These are phyloP conservation scores for Quercus tomentella DNA, from an alignment of 331 rosid genomes.

Conservation along the genomic window DNA sequence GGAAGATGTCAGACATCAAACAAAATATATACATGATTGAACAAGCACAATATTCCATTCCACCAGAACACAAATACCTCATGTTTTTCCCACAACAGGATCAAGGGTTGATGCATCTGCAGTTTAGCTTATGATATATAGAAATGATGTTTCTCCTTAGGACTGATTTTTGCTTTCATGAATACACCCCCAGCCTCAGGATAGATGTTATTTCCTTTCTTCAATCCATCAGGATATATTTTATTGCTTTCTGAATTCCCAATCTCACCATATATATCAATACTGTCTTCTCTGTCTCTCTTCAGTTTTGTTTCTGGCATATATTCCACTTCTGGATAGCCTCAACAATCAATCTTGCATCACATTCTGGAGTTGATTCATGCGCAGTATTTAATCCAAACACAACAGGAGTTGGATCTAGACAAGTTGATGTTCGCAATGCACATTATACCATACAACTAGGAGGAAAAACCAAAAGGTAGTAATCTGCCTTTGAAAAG, in stretches of 20 bases:
- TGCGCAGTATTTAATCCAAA: slow-evolving; percentile 38
- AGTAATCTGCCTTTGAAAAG: slow-evolving; percentile 53
- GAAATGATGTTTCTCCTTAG: too few species aligned
- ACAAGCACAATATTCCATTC: too few species aligned
- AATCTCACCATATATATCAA: slow-evolving; percentile 90
- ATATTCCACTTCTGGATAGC: slow-evolving; percentile 91
- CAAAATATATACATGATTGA: too few species aligned
- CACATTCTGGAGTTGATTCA: slow-evolving; percentile 52
- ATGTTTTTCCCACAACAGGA: too few species aligned
- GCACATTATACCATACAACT: slow-evolving; percentile 83
- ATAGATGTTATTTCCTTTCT: slow-evolving; percentile 21
- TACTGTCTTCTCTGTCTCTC: slow-evolving; percentile 45
- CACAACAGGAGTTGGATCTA: slow-evolving; percentile 1
- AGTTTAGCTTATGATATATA: too few species aligned
- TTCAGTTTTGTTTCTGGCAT: slow-evolving; percentile 61
- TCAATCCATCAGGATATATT: slow-evolving; percentile 31
- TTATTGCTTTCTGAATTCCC: slow-evolving; percentile 56
- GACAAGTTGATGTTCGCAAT: slow-evolving; percentile 34
- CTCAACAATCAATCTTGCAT: slow-evolving; percentile 69
- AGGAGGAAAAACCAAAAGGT: slow-evolving; percentile 73
- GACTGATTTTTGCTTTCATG: too few species aligned
- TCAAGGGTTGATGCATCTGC: too few species aligned
- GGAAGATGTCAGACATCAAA: neutral
- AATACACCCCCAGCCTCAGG: neutral
- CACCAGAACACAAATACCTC: too few species aligned